Evolutionary conservation across 306 rosid species (phyloP), one percentile per base, ranked within the genome.

Genomic region (Oemleria cerasiformis): DNA sequence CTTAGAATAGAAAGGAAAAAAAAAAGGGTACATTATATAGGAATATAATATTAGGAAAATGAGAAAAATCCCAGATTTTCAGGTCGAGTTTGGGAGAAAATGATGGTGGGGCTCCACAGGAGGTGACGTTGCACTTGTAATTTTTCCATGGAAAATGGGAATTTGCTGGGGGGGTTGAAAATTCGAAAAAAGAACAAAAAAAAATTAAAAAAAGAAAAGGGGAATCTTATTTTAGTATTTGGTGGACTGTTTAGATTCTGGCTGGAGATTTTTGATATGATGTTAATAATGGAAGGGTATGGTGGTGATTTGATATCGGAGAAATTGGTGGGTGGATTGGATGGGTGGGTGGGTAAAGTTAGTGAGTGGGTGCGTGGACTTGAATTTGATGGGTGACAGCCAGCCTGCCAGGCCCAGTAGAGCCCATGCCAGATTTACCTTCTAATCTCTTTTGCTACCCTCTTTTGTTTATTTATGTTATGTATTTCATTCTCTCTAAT

Each of bases 11-110:
- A 67, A 55, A 50, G 5, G 17, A 76, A 41, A 21, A 30, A 17
- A 39, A 19, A 63, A 65, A 30, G 56, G 25, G 53, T 20, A 15
- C 20, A 12, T 30, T 40, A 71, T 39, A 55, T 12, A 11, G 25
- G 4, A 59, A 36, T 45, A 65, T 15, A 48, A 17, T 45, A 62
- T 38, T 14, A 67, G 57, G 11, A 63, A 44, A 45, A 58, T 63
- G 55, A 73, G 67, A 45, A 58, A 78, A 70, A 84, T 86, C 90
- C 93, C 88, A 45, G 90, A 83, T 88, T 88, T 91, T 89, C 90
- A 79, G 91, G 92, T 90, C 88, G 72, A 75, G 84, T 77, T 71
- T 70, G 83, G 75, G 57, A 62, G 42, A 73, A 65, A 19, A 21
- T 45, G 78, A 44, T 81, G 75, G 65, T 41, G 75, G 82, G 73